A percentile compares a stretch with the other conserved stretches of the same genome.
phyloP scores from a whole-genome alignment of 192 early-diverging fungal species.

The Coemansia sp. region DNA sequence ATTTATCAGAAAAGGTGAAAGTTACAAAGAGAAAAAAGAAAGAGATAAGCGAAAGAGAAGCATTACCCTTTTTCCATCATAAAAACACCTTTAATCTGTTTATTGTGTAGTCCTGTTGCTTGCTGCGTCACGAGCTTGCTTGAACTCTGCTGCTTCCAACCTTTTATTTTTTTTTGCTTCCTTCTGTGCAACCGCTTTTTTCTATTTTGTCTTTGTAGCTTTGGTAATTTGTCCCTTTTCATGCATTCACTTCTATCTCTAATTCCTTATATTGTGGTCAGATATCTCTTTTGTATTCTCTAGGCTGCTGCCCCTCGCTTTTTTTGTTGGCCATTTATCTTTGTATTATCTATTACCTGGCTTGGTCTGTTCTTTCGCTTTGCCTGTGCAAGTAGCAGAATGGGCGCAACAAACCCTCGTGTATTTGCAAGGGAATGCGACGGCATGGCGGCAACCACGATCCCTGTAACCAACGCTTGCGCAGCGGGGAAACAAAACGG shows the following conservation, averaged over 20 bases:
- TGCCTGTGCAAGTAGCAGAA: background rate
- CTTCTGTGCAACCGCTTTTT: background rate
- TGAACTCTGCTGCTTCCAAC: too few relatives aligned
- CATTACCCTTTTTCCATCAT: too few relatives aligned
- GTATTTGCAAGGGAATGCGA: background rate
- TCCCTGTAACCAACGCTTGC: too few relatives aligned
- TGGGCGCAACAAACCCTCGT: background rate
- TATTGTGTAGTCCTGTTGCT: background rate
- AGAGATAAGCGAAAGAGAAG: background rate
- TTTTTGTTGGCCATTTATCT: background rate
- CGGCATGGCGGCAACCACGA: background rate
- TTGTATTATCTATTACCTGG: background rate
- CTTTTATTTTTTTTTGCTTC: background rate
- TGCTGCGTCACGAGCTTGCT: too few relatives aligned
- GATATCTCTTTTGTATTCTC: background rate
- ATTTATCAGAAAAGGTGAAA: background rate
- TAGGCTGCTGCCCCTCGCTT: background rate
- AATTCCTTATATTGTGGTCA: background rate
- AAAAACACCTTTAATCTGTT: too few relatives aligned
- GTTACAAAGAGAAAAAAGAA: background rate
- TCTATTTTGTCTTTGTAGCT: background rate
- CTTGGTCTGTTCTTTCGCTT: background rate
- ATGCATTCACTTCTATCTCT: background rate
- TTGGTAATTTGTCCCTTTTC: background rate
- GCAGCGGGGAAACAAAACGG: background rate